Base-by-base conservation (phyloP, 1,284 basidiomycete species). In the Ganoderma meredithae region DNA sequence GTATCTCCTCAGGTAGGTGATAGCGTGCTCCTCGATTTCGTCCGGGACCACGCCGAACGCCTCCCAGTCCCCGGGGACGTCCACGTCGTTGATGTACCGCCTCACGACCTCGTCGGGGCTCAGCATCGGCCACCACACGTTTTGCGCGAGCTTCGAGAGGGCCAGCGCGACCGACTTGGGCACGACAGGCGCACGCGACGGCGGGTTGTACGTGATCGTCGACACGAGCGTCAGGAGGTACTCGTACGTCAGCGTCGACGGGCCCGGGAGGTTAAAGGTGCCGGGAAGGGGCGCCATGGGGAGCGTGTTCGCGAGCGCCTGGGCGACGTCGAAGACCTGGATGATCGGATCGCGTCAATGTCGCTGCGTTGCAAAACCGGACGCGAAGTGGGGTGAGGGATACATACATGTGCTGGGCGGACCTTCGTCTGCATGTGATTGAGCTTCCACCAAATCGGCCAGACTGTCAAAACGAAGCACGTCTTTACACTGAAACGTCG, bases 361-460 rank as follows among this genome's bases (percentile, higher is more conserved):
- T 63, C 36, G 55, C 40, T 53, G 60, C 58, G 52, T 61, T 31
- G 43, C 9, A 44, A 62, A 31, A 40, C 62, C 59, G 66, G 43
- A 22, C 25, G 27, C 52, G 58, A 63, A 25, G 27, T 43, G 33
- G 62, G 40, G 19, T 31, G 68, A 19, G 36, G 53, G 25, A 59
- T 75, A 78, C 89, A 81, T 83, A 96, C 96, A 87, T 99, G 96
- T 49, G 94, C 94, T 1, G 98, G 97, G 47, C 95, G 92, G 80
- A 95, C 89, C 82, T 90, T 90, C 27, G 97, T 97, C 79, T 92
- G 82, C 62, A 90, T 94, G 75, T 93, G 82, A 85, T 99, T 99
- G 72, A 99, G 87, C 79, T 95, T 94, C 95, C 93, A 98, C 84
- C 95, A 93, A 73, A 95, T 92, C n/a, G 97, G 94, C 88, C 92